Evolutionary conservation across 2,329 filamentous ascomycete species (phyloP), one percentile per base, ranked within the genome.

Genomic region (Arthrinium puccinioides): DNA sequence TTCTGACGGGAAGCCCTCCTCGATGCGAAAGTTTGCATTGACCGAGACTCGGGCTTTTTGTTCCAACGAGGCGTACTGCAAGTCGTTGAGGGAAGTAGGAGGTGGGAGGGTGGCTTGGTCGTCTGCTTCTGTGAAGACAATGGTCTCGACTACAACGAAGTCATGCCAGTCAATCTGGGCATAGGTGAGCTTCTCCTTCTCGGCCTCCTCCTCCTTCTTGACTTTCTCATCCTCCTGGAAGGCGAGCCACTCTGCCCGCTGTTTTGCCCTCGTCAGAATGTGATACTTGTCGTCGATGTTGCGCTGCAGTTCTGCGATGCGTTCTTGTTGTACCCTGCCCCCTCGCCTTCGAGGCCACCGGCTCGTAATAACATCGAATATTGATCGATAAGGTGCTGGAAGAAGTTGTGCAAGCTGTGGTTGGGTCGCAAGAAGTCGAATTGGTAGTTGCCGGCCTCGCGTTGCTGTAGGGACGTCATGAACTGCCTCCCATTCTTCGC

Each of bases 101-200:
- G 89, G 84, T 21, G 90, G 89, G 9, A 98, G 79, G 45, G 92
- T 83, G 25, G 81, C 79, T 45, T 85, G 76, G 48, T 96, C 89
- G 58, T 98, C 92, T 26, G 78, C 76, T 49, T 95, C 89, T 41
- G 79, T 88, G 60, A 98, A 98, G 13, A 87, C 72, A 37, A 98
- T 89, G 1, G 89, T 96, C 62, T 96, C 92, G 30, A 96, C 88
- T 15, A 98, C 84, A 23, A 90, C 82, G 52, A 98, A 98, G 57
- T 97, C 90, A 55, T 94, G 87, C 92, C 92, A 98, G 61, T 98
- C 92, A 45, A 98, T 92, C 51, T 92, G 84, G 1, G 84, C 84
- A 60, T 92, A 80, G 37, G 78, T 70, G 16, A 72, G 65, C 52
- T 82, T 81, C 59, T 95, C 86, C 53, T 87, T 79, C 55, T 94